Conservation (phyloP, 352 stramenopile species). For the Phytopythium oedochilum region DNA sequence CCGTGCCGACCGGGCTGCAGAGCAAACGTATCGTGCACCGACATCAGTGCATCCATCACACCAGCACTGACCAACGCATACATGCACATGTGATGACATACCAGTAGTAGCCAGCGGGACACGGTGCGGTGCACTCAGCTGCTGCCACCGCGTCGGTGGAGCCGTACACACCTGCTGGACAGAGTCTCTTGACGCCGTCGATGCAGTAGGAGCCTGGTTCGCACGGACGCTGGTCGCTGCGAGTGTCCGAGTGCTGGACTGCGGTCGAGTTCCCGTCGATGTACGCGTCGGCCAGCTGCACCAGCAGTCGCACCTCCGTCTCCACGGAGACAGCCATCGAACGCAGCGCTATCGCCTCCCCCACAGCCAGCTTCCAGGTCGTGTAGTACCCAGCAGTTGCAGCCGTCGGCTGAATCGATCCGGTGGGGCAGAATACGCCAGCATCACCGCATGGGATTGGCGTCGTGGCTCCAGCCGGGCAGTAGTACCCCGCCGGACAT, state of each 20-base stretch:
- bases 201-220: conserved; percentile 56
- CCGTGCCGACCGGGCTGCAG: conserved; percentile 37
- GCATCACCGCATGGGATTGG: conserved; percentile 31
- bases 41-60: too few relatives aligned
- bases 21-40: too few relatives aligned
- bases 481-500: conserved; percentile 58
- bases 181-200: conserved; percentile 44
- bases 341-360: neutral
- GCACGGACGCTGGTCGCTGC: conserved; percentile 37
- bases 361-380: conserved; percentile 24
- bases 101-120: conserved; percentile 65
- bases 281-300: conserved; percentile 30
- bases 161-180: conserved; percentile 46
- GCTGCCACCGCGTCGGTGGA: conserved; percentile 25
- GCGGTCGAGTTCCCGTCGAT: conserved; percentile 32
- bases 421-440: conserved; percentile 40
- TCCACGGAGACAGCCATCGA: neutral
- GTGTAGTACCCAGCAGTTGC: conserved; percentile 53
- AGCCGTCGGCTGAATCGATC: conserved; percentile 31
- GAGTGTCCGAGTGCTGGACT: conserved; percentile 28
- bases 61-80: too few relatives aligned
- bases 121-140: conserved; percentile 42
- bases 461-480: conserved; percentile 27
- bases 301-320: neutral
- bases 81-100: conserved; percentile 10